phyloP scores from a whole-genome alignment of 306 rosid genomes.

The Dryas alaskensis region DNA sequence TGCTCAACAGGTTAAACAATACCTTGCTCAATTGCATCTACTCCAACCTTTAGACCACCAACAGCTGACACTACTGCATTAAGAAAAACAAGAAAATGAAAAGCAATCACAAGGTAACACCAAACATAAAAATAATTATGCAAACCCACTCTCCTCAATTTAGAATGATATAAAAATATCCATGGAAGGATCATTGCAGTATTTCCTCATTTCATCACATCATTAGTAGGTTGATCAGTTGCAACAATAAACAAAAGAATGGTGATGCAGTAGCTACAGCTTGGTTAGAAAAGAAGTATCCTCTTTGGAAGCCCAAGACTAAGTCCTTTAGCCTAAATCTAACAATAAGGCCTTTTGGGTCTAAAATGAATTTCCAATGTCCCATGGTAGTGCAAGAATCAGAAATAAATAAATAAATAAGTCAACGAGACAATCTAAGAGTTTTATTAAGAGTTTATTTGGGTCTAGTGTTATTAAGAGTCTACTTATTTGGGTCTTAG shows the following conservation, averaged over 20 bases:
- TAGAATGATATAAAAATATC: background rate
- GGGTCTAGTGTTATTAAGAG: too few species aligned
- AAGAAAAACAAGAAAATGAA: constrained; percentile 15
- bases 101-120: background rate
- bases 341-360: too few species aligned
- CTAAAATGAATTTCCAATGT: too few species aligned
- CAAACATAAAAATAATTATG: background rate
- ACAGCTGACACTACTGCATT: constrained; percentile 88
- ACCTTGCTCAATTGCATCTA: constrained; percentile 74
- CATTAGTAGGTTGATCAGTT: background rate
- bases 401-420: too few species aligned
- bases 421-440: too few species aligned
- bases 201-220: constrained; percentile 1
- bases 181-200: background rate
- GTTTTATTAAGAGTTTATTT: too few species aligned
- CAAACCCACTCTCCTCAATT: constrained; percentile 2
- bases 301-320: too few species aligned
- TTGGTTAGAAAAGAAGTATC: too few species aligned
- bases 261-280: too few species aligned
- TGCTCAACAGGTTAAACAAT: constrained; percentile 26
- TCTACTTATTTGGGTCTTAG: too few species aligned
- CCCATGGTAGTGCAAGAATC: too few species aligned
- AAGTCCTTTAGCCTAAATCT: too few species aligned
- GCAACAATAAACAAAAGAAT: constrained; percentile 15
- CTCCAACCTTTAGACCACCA: constrained; percentile 79